Conservation (phyloP, 768 basidiomycete species). For the Trametes sanguinea region DNA sequence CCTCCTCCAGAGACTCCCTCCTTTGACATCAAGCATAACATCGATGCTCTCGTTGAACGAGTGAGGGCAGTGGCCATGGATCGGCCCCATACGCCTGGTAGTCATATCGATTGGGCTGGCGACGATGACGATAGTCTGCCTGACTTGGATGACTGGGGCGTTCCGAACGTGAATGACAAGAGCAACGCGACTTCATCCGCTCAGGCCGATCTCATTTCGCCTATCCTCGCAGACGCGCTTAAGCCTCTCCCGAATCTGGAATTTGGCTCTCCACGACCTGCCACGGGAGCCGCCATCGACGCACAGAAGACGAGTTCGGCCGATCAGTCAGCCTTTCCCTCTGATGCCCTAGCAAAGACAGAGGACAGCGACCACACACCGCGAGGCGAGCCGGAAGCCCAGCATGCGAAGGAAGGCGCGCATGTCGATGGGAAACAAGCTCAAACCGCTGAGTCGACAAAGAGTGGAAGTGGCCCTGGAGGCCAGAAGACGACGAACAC, state of each 20-base stretch:
- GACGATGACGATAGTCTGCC: conserved; percentile 82
- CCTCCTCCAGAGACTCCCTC: conserved; percentile 36
- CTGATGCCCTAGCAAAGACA: neutral
- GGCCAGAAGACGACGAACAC: neutral
- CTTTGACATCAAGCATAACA: conserved; percentile 59
- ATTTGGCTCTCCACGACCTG: conserved; percentile 13
- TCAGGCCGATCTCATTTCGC: conserved; percentile 49
- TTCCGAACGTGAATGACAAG: conserved; percentile 37
- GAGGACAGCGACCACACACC: conserved; percentile 8
- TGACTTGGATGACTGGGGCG: conserved; percentile 85
- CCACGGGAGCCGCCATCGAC: neutral
- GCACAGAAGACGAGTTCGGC: neutral
- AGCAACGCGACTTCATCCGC: neutral
- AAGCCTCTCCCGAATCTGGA: conserved; percentile 57
- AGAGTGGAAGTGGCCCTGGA: neutral
- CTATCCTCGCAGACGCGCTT: conserved; percentile 65
- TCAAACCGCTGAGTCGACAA: neutral
- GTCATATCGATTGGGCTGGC: conserved; percentile 87
- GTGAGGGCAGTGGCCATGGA: conserved; percentile 75
- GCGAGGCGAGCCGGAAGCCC: neutral
- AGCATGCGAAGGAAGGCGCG: neutral
- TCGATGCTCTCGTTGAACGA: conserved; percentile 78
- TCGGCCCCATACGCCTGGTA: conserved; percentile 69
- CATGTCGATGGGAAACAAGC: too few species aligned
- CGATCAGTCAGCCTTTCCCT: neutral